Percentiles rank a stretch among this genome's conserved stretches.
Conservation (phyloP, 257 asterid species). For the Salvia rosmarinus region DNA sequence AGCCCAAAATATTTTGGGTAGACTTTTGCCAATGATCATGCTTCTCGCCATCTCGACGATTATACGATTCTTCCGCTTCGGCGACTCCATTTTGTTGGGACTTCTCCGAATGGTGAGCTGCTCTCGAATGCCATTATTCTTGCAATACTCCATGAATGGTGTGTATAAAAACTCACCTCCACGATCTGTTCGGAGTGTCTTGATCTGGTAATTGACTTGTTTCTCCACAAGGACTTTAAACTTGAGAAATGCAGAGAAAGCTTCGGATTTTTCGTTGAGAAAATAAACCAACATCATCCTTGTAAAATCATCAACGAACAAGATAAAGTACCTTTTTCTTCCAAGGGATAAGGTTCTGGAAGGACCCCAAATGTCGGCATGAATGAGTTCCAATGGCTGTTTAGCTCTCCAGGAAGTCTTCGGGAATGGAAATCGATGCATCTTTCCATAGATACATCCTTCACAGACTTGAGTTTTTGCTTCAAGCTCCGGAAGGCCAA, state of each 20-base stretch:
- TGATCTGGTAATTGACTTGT: neutral
- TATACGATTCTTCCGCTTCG: neutral
- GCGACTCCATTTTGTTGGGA: conserved; percentile 3
- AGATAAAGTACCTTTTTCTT: too few species aligned
- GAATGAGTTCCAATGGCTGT: too few species aligned
- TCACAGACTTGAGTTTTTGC: too few species aligned
- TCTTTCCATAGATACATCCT: too few species aligned
- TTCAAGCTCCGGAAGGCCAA: neutral
- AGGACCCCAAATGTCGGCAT: neutral
- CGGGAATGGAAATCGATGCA: too few species aligned
- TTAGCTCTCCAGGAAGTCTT: too few species aligned
- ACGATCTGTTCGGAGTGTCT: neutral
- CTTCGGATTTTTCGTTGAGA: neutral
- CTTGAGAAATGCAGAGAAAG: neutral
- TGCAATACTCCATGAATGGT: neutral
- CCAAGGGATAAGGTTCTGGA: neutral
- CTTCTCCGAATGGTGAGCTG: neutral
- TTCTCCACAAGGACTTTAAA: neutral
- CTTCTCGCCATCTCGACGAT: conserved; percentile 1
- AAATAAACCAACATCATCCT: neutral
- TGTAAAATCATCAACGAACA: neutral
- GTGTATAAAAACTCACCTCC: conserved; percentile 20
- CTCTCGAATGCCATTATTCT: neutral
- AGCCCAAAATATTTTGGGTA: neutral
- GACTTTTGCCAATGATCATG: neutral